Base-by-base conservation (phyloP, 129 eudicot genomes). In the Artemisia argyi region DNA sequence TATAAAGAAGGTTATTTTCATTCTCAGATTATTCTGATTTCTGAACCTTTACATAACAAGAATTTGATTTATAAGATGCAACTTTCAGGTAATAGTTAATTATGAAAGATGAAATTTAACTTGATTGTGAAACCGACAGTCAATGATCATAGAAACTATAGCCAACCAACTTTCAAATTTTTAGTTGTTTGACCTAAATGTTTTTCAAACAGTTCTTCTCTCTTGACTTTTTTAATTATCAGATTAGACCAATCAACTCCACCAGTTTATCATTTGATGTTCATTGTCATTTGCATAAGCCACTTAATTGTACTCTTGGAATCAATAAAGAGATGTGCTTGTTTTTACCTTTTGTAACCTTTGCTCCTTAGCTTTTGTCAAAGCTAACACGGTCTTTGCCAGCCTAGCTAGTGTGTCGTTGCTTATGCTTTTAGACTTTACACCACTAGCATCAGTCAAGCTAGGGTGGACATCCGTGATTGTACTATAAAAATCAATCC, bases 381-480 rank as follows among this genome's bases (percentile, higher is more conserved):
- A 83, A 14, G 85, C 83, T 57, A 83, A 47, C 46, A 91, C 97
- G n/a, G 97, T 88, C 83, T 91, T 82, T 44, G 91, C 96, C 79
- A 95, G 80, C 64, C 80, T 79, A 57, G 96, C 78, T 12, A 95
- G 79, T 26, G 99, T 95, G 30, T 95, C 96, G 58, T 91, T 88
- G 85, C 99, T 95, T 44, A 95, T 95, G 89, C 97, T 95, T 86
- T 83, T 91, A 50, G 94, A 88, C 63, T 88, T 88, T 39, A 75
- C 88, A 18, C 89, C 83, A 54, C 75, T 74, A 15, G 89, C 78
- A 54, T 90, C 96, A 66, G 88, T 83, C 85, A 95, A 80, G 70
- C 97, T 90, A 48, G 99, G 96, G 67, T 95, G 97, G 72, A 95
- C 96, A 81, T 95, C 96, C 5, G 84, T 81, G 52, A 95, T 85